phyloP scores from a whole-genome alignment of 768 basidiomycete genomes.

The Hemileccinum impolitum region DNA sequence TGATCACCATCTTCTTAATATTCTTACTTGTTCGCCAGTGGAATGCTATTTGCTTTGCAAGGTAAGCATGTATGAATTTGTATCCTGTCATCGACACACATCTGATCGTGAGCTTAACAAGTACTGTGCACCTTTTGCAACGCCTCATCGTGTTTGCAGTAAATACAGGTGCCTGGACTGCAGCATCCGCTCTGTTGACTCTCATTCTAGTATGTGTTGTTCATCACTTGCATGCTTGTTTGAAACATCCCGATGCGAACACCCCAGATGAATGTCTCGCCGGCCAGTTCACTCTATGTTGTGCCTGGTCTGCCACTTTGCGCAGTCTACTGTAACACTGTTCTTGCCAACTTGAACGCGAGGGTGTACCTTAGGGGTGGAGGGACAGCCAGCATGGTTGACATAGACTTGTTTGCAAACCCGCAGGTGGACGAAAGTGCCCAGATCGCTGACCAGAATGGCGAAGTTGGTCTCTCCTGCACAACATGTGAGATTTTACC shows the following conservation, averaged over 20 bases:
- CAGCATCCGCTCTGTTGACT: slow-evolving; percentile 44
- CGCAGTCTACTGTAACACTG: neutral
- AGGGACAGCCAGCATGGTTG: neutral
- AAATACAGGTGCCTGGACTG: slow-evolving; percentile 42
- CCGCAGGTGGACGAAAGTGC: too few relatives aligned
- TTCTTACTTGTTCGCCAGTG: neutral
- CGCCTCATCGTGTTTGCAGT: slow-evolving; percentile 8
- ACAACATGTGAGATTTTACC: too few relatives aligned
- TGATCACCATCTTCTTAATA: neutral
- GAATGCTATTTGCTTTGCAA: neutral
- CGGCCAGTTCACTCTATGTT: neutral
- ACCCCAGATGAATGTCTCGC: neutral
- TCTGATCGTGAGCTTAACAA: neutral
- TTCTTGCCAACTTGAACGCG: neutral
- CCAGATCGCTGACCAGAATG: too few relatives aligned
- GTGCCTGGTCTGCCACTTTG: neutral
- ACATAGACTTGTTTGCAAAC: neutral
- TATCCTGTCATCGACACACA: neutral
- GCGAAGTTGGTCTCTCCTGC: too few relatives aligned
- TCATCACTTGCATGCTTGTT: neutral
- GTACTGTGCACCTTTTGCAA: slow-evolving; percentile 9
- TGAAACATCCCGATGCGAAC: too few relatives aligned
- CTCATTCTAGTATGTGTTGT: slow-evolving; percentile 42
- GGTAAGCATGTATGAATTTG: neutral
- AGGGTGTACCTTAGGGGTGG: neutral